phyloP scores from a whole-genome alignment of 1,284 basidiomycete genomes.

The Tausonia pullulans region DNA sequence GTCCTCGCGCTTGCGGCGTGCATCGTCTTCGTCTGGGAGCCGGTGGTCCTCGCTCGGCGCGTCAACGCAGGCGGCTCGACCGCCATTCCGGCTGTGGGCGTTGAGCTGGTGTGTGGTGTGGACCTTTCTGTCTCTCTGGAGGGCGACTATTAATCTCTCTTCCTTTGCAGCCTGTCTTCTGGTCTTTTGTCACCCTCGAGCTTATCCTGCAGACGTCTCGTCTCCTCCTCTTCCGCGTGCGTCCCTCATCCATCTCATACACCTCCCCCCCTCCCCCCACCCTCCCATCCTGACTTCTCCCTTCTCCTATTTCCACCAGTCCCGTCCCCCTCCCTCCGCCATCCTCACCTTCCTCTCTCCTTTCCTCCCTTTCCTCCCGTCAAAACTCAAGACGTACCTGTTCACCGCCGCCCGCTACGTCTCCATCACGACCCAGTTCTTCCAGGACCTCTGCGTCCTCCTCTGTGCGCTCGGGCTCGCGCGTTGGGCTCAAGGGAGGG shows the following conservation, averaged over 20 bases:
- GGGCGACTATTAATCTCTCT: background rate
- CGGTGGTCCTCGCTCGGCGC: constrained; percentile 19
- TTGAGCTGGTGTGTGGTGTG: constrained; percentile 12
- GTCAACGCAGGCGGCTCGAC: background rate
- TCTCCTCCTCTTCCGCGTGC: constrained; percentile 23
- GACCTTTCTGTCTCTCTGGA: background rate
- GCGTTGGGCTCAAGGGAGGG: background rate
- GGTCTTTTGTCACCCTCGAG: constrained; percentile 33
- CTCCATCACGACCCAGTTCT: constrained; percentile 27
- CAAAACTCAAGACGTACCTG: constrained; percentile 25
- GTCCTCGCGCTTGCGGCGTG: constrained; percentile 29
- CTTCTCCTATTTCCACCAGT: constrained; percentile 15
- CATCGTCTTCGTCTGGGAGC: constrained; percentile 33
- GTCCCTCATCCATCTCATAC: constrained; percentile 1
- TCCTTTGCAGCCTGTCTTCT: constrained; percentile 33
- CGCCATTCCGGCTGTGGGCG: background rate
- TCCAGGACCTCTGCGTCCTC: constrained; percentile 32
- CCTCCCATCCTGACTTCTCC: background rate
- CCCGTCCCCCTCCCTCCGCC: constrained; percentile 30
- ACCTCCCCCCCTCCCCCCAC: background rate
- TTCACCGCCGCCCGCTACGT: constrained; percentile 29
- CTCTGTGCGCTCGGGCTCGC: constrained; percentile 29
- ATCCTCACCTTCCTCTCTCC: constrained; percentile 25
- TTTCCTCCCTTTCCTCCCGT: constrained; percentile 34
- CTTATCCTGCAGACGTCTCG: constrained; percentile 28